phyloP scores from a whole-genome alignment of 192 early-diverging fungal genomes.

The Chytriomyces confervae region DNA sequence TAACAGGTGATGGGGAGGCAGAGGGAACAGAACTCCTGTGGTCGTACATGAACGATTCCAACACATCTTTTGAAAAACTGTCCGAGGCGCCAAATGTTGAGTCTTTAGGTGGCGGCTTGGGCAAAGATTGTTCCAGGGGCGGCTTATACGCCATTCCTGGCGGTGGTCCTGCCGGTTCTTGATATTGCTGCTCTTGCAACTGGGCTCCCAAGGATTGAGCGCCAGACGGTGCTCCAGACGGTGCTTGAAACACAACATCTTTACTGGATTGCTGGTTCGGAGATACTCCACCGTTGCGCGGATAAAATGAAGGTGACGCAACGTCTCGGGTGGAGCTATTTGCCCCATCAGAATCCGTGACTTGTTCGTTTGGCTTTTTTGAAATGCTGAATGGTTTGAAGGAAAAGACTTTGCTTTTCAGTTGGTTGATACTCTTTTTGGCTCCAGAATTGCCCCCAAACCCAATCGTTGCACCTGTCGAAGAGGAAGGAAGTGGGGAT shows the following conservation, averaged over 20 bases:
- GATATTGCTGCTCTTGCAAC: not conserved
- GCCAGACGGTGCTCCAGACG: not conserved
- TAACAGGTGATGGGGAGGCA: no score
- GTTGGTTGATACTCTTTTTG: not conserved
- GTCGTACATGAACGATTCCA: not conserved
- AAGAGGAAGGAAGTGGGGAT: not conserved
- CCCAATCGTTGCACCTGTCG: not conserved
- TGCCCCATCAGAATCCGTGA: no score
- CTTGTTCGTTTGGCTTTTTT: not conserved
- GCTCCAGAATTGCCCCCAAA: not conserved
- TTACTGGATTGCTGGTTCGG: not conserved
- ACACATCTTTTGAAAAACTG: not conserved
- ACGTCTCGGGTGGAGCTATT: not conserved
- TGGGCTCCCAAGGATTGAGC: not conserved
- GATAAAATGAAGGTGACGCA: not conserved
- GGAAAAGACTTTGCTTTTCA: slow-evolving; percentile 1
- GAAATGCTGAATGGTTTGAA: slow-evolving; percentile 14
- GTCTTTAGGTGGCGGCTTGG: not conserved
- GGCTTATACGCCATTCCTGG: not conserved
- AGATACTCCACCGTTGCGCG: no score
- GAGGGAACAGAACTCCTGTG: not conserved
- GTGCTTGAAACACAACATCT: not conserved
- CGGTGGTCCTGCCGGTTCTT: not conserved
- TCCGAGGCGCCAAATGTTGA: not conserved
- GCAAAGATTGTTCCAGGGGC: not conserved